Evolutionary conservation across 129 eudicot genomes (phyloP), one percentile per base, ranked within the genome.

Genomic region (Saussurea involucrata): DNA sequence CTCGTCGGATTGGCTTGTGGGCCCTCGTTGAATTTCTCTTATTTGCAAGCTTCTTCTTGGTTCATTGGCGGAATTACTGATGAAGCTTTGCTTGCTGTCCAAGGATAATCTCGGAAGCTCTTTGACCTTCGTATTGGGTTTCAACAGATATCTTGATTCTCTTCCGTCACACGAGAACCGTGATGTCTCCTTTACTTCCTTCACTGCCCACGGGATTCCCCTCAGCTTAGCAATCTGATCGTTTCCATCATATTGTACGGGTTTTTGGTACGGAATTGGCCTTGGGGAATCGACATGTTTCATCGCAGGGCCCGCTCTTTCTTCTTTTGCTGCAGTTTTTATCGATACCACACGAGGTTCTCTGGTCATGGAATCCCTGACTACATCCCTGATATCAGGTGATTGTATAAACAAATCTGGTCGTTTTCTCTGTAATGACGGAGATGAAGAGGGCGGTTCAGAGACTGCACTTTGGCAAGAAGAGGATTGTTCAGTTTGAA

Each of bases 251-350:
- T 37, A 55, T 74, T 79, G 83, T 66, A 72, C 74, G 1, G 78
- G 46, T 75, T 85, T 85, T 64, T 76, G 80, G 28, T 53, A 89
- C n/a, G 84, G 80, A n/a, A 78, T 18, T 75, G 91, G 97, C 84
- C 98, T 89, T 21, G 98, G 98, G n/a, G 98, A 94, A 83, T 91
- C 98, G 21, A 87, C 73, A 66, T 89, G 84, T 82, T 87, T 89
- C 85, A 86, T 76, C 17, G 79, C 79, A 6, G 75, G 81, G 46
- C 85, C 83, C 55, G 58, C 74, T 42, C 82, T 67, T 68, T 81
- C 91, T 25, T 83, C 96, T 78, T 84, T 87, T 36, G 76, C 76
- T 12, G 12, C 31, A 29, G 91, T 79, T 80, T 87, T 88, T 12
- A 91, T 85, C 22, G 93, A 75, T 77, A 90, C 79, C 4, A 71